Base-by-base conservation (phyloP, 2,329 filamentous ascomycete genomes). In the Hypocrella siamensis region DNA sequence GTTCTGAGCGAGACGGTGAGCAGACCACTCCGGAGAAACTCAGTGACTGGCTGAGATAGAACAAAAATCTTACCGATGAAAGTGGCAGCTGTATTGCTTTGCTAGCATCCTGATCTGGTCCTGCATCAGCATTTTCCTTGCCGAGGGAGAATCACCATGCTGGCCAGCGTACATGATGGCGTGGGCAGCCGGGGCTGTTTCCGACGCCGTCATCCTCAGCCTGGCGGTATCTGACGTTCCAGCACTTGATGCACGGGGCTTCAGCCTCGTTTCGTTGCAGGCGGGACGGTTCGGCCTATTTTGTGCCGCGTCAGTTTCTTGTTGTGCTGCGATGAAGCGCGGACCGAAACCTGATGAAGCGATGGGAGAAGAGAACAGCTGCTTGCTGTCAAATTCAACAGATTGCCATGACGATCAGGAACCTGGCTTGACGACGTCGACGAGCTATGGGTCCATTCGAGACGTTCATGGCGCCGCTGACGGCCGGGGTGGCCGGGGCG, bases 401-500 rank as follows among this genome's bases (percentile, higher is more conserved):
- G n/a, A n/a, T n/a, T n/a, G n/a, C n/a, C n/a, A n/a, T n/a, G n/a
- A n/a, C n/a, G n/a, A n/a, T n/a, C n/a, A n/a, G n/a, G n/a, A n/a
- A n/a, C n/a, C n/a, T n/a, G n/a, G n/a, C n/a, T n/a, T n/a, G n/a
- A n/a, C n/a, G n/a, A n/a, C n/a, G n/a, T n/a, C n/a, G n/a, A n/a
- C n/a, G n/a, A n/a, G n/a, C n/a, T n/a, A n/a, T n/a, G n/a, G n/a
- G n/a, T n/a, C n/a, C n/a, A n/a, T n/a, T n/a, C n/a, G n/a, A n/a
- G n/a, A n/a, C n/a, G n/a, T n/a, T n/a, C n/a, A n/a, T n/a, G n/a
- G n/a, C n/a, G n/a, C n/a, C n/a, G n/a, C 25, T 26, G 10, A 26
- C 9, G n/a, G n/a, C 7, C n/a, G n/a, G 25, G n/a, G 9, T 1
- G 46, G 43, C 2, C 36, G 40, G 3, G 39, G 39, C 5, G 40